Percentiles rank a stretch among this genome's conserved stretches.
These are phyloP conservation scores for Daldinia grandis DNA, from an alignment of 495 filamentous ascomycete species.

Conservation along the genomic window DNA sequence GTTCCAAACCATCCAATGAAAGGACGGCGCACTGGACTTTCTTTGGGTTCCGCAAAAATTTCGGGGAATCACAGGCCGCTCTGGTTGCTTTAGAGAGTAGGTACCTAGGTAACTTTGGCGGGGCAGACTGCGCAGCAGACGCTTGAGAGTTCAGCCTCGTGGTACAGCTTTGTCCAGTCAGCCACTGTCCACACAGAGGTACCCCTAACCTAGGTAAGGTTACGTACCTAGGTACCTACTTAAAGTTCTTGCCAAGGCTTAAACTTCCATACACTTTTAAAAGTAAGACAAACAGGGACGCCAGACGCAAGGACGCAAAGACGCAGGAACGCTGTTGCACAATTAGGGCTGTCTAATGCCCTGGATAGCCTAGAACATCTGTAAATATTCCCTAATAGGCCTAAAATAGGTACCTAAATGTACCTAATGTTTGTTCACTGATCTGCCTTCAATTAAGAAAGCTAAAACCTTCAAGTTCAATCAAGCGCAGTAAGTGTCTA, in stretches of 20 bases:
- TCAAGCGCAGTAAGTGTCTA: slow-evolving; percentile 1
- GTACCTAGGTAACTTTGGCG: slow-evolving; percentile 24
- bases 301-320: slow-evolving; percentile 11
- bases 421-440: not conserved
- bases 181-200: slow-evolving; percentile 3
- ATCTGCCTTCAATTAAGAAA: not conserved
- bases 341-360: slow-evolving; percentile 28
- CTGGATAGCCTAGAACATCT: not conserved
- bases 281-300: slow-evolving; percentile 15
- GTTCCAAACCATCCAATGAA: slow-evolving; percentile 31
- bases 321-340: slow-evolving; percentile 28
- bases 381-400: not conserved
- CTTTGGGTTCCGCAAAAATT: slow-evolving; percentile 37
- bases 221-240: too few relatives aligned
- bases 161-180: not conserved
- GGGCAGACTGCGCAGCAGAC: slow-evolving; percentile 15
- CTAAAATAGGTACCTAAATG: slow-evolving; percentile 1
- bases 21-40: slow-evolving; percentile 12
- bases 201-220: too few relatives aligned
- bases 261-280: not conserved
- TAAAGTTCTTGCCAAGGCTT: not conserved
- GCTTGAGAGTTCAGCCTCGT: slow-evolving; percentile 26
- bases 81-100: not conserved
- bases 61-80: slow-evolving; percentile 31
- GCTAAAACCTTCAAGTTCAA: not conserved